Conservation (phyloP, 2,329 filamentous ascomycete genomes). For the Colletotrichum acutatum region DNA sequence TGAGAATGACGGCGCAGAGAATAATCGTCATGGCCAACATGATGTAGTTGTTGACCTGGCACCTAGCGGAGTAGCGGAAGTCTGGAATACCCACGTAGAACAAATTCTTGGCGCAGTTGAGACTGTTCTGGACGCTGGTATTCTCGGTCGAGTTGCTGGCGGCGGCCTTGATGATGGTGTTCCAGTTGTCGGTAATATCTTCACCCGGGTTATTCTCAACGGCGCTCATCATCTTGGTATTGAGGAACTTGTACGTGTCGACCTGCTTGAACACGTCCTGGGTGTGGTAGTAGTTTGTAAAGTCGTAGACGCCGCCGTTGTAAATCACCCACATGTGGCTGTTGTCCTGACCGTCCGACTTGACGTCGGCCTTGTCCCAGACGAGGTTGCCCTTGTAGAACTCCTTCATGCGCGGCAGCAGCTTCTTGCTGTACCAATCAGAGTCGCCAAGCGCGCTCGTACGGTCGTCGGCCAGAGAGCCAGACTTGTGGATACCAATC, state of each 20-base stretch:
- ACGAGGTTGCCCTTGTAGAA: conserved; percentile 92
- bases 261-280: conserved; percentile 66
- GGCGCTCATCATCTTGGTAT: conserved; percentile 72
- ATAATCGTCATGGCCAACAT: conserved; percentile 88
- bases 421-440: conserved; percentile 82
- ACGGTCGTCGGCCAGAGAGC: conserved; percentile 65
- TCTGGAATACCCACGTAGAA: conserved; percentile 88
- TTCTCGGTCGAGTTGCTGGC: conserved; percentile 62
- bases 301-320: conserved; percentile 81
- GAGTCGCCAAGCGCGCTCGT: conserved; percentile 68
- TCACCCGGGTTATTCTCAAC: conserved; percentile 81
- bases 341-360: conserved; percentile 72
- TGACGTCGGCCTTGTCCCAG: conserved; percentile 69
- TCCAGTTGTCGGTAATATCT: conserved; percentile 78
- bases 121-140: conserved; percentile 68
- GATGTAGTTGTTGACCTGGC: conserved; percentile 91
- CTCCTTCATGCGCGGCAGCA: conserved; percentile 82
- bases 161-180: conserved; percentile 60
- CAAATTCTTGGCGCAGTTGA: conserved; percentile 83
- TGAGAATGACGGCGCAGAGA: conserved; percentile 79
- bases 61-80: conserved; percentile 81
- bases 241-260: conserved; percentile 76
- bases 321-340: conserved; percentile 85
- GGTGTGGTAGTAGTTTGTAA: conserved; percentile 92
- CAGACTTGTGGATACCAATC: conserved; percentile 76